A percentile compares a stretch with the other conserved stretches of the same genome.
phyloP scores from a whole-genome alignment of 768 basidiomycete species.

The Panellus pusillus region DNA sequence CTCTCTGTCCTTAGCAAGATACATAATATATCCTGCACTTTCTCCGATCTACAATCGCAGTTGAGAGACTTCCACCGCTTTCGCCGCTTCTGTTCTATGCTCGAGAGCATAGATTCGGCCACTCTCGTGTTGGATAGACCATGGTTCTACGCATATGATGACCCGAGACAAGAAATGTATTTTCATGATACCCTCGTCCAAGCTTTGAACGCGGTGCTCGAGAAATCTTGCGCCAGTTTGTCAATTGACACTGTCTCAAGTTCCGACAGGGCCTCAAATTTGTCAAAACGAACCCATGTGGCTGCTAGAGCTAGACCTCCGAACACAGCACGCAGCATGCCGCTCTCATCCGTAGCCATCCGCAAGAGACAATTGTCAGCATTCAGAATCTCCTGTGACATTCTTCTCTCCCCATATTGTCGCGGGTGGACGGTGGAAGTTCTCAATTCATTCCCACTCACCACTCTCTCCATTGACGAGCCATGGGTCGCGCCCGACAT shows the following conservation, averaged over 20 bases:
- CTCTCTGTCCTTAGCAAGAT: constrained; percentile 7
- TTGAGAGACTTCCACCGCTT: constrained; percentile 9
- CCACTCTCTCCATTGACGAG: constrained; percentile 7
- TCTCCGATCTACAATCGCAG: not conserved
- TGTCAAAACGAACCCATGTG: not conserved
- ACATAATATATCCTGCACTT: constrained; percentile 8
- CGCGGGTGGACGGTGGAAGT: constrained; percentile 18
- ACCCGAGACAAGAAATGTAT: not conserved
- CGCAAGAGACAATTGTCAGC: constrained; percentile 5
- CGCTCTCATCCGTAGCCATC: constrained; percentile 12
- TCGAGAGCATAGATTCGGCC: constrained; percentile 6
- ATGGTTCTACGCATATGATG: not conserved
- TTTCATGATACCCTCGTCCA: not conserved
- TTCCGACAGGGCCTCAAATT: not conserved
- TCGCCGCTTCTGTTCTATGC: constrained; percentile 4
- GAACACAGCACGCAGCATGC: not conserved
- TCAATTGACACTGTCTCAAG: not conserved
- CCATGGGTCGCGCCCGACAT: constrained; percentile 3
- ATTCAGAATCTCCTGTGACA: constrained; percentile 13
- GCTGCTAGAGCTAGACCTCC: too few relatives aligned
- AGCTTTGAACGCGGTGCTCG: constrained; percentile 11
- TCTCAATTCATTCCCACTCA: constrained; percentile 18
- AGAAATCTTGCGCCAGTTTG: constrained; percentile 12
- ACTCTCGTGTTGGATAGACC: constrained; percentile 2
- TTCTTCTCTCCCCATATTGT: constrained; percentile 11